phyloP scores from a whole-genome alignment of 2,329 filamentous ascomycete species.

The Domatiomyces catenatus region DNA sequence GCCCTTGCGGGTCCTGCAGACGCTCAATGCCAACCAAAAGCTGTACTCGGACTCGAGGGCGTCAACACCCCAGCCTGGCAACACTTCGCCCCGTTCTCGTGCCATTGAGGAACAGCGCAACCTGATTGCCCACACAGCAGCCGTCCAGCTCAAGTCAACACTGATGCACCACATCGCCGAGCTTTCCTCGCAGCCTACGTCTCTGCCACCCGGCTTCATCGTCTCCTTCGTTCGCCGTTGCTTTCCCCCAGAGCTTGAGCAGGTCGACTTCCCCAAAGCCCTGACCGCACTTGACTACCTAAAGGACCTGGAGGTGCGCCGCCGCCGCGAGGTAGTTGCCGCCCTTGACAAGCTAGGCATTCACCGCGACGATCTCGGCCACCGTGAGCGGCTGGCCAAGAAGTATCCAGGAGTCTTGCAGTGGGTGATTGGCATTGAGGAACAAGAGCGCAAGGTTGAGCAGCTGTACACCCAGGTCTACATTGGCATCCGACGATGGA shows the following conservation, averaged over 20 bases:
- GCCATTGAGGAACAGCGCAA: slow-evolving; percentile 15
- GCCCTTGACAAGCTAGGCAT: slow-evolving; percentile 44
- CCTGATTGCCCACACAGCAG: slow-evolving; percentile 19
- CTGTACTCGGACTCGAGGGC: slow-evolving; percentile 19
- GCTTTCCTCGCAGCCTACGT: slow-evolving; percentile 44
- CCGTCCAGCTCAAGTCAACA: slow-evolving; percentile 28
- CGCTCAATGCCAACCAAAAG: slow-evolving; percentile 40
- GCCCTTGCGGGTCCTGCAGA: slow-evolving; percentile 52
- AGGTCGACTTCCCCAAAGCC: slow-evolving; percentile 51
- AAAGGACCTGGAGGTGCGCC: slow-evolving; percentile 45
- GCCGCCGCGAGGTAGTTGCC: slow-evolving; percentile 41
- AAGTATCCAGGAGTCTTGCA: slow-evolving; percentile 39
- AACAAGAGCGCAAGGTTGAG: slow-evolving; percentile 38
- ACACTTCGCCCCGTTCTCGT: slow-evolving; percentile 16
- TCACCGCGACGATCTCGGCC: slow-evolving; percentile 32
- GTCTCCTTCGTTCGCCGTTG: slow-evolving; percentile 45
- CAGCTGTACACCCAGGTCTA: slow-evolving; percentile 46
- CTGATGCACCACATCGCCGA: slow-evolving; percentile 39
- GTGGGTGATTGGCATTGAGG: slow-evolving; percentile 40
- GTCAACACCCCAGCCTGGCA: slow-evolving; percentile 22
- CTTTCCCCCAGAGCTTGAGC: slow-evolving; percentile 40
- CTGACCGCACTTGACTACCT: slow-evolving; percentile 52
- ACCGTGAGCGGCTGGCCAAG: slow-evolving; percentile 34
- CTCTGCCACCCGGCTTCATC: slow-evolving; percentile 47
- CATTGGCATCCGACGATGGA: slow-evolving; percentile 48